A percentile compares a stretch with the other conserved stretches of the same genome.
phyloP scores from a whole-genome alignment of 768 basidiomycete genomes.

The Amanita exitialis region DNA sequence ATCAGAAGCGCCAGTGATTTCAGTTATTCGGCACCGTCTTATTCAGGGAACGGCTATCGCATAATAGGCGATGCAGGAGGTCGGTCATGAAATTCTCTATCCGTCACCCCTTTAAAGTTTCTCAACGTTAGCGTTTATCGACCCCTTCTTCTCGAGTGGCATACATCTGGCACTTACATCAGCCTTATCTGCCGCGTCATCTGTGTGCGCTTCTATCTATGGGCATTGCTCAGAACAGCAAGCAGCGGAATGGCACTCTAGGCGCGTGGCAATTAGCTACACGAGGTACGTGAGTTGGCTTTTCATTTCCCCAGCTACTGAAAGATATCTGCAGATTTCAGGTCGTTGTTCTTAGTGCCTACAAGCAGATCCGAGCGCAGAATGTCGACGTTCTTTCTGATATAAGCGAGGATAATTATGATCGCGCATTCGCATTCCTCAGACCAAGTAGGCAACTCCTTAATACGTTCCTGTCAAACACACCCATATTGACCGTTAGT shows the following conservation, averaged over 20 bases:
- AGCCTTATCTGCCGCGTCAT: constrained; percentile 45
- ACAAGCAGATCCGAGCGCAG: constrained; percentile 62
- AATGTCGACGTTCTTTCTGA: constrained; percentile 45
- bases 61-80: constrained; percentile 64
- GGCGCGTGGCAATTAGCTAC: constrained; percentile 45
- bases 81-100: constrained; percentile 15
- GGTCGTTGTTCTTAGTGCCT: constrained; percentile 62
- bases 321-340: constrained; percentile 35
- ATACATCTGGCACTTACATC: constrained; percentile 59
- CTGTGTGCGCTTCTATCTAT: constrained; percentile 46
- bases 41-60: constrained; percentile 44
- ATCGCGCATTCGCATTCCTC: constrained; percentile 54
- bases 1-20: constrained; percentile 51
- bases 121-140: constrained; percentile 39
- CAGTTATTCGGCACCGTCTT: constrained; percentile 51
- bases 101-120: not conserved
- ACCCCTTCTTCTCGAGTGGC: constrained; percentile 57
- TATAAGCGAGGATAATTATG: constrained; percentile 61
- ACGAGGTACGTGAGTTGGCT: constrained; percentile 30
- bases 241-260: constrained; percentile 45
- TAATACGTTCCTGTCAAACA: not conserved
- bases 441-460: constrained; percentile 41
- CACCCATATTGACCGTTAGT: not conserved
- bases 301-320: not conserved
- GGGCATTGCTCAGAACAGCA: constrained; percentile 34